Conservation (phyloP, 371 early-diverging fungal genomes). For the Mortierella sp. region DNA sequence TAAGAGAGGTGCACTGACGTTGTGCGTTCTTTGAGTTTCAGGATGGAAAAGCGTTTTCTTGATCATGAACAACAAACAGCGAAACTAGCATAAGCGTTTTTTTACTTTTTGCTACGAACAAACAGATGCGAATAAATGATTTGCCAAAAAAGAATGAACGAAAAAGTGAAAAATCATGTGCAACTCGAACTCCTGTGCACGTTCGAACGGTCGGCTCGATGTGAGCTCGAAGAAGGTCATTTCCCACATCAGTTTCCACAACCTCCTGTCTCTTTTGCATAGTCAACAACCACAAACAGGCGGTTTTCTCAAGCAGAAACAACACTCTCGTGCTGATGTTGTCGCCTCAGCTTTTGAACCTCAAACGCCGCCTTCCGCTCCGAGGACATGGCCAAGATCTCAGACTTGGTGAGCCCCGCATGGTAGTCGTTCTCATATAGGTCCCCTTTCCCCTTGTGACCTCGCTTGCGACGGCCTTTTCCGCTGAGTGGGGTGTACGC, state of each 20-base stretch:
- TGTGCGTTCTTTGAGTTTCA: background rate
- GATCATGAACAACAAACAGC: background rate
- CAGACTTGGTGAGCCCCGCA: conserved; percentile 22
- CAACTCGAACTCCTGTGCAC: too few species aligned
- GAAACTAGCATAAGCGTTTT: background rate
- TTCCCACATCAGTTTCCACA: too few species aligned
- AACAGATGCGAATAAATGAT: background rate
- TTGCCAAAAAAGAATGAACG: background rate
- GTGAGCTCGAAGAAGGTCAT: too few species aligned
- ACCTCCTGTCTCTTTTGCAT: too few species aligned
- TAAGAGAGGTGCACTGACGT: background rate
- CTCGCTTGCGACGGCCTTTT: conserved; percentile 16
- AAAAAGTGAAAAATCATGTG: background rate
- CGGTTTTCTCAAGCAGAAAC: too few species aligned
- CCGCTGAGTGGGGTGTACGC: background rate
- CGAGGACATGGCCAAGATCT: conserved; percentile 15
- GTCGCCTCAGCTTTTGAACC: background rate
- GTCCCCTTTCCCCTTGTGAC: conserved; percentile 20
- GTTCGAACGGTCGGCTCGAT: too few species aligned
- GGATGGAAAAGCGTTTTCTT: background rate
- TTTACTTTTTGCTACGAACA: background rate
- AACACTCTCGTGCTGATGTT: background rate
- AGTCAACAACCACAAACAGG: too few species aligned
- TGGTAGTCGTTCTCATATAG: conserved; percentile 23
- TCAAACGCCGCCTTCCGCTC: conserved; percentile 14